Evolutionary conservation across 1,284 basidiomycete species (phyloP).

Genomic region (Cutaneotrichosporon curvatum): DNA sequence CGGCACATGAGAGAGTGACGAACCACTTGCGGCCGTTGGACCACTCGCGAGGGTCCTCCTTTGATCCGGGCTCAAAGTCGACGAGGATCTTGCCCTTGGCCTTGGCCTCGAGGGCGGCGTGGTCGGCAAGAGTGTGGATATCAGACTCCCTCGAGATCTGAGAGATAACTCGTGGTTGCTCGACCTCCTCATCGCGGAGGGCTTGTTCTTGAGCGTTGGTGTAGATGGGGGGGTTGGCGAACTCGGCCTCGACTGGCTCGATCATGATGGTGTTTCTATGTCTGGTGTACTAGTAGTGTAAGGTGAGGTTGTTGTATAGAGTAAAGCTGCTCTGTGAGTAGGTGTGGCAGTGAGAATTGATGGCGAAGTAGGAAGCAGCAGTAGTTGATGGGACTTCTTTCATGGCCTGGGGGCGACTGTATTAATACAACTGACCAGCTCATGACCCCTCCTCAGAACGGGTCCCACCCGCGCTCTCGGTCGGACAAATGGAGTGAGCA

Average conservation of each 20-base stretch:
- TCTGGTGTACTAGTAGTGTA: background rate
- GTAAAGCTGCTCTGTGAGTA: background rate
- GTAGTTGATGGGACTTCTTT: too few species aligned
- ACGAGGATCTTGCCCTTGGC: constrained; percentile 25
- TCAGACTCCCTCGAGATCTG: constrained; percentile 6
- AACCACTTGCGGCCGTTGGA: constrained; percentile 31
- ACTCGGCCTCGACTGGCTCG: constrained; percentile 36
- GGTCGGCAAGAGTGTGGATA: constrained; percentile 1
- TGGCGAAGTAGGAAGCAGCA: background rate
- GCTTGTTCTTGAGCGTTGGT: constrained; percentile 22
- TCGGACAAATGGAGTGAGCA: background rate
- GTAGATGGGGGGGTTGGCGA: constrained; percentile 33
- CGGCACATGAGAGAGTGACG: constrained; percentile 25
- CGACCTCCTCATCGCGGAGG: constrained; percentile 23
- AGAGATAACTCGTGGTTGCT: constrained; percentile 7
- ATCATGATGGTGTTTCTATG: constrained; percentile 16
- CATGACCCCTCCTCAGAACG: too few species aligned
- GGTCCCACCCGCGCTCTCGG: too few species aligned
- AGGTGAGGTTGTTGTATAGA: too few species aligned
- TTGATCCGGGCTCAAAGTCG: constrained; percentile 23
- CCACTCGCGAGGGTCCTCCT: constrained; percentile 35
- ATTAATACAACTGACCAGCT: background rate
- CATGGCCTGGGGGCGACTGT: too few species aligned
- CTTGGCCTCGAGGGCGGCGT: constrained; percentile 8
- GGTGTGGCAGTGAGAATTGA: background rate